Evolutionary conservation across 345 rosid species (phyloP).

Genomic region (Salix purpurea): DNA sequence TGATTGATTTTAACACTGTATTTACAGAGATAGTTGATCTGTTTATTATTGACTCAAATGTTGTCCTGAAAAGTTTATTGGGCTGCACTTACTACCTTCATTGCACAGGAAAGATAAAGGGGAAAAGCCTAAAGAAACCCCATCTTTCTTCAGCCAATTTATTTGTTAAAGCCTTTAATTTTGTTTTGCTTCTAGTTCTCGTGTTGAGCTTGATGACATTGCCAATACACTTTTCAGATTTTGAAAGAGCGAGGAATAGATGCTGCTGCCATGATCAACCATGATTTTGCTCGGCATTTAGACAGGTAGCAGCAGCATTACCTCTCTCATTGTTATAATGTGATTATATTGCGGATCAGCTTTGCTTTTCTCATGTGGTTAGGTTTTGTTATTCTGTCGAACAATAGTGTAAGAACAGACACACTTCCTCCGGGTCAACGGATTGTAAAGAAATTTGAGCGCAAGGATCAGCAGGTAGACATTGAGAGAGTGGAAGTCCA

Average conservation of each 20-base stretch:
- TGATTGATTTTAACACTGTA: neutral
- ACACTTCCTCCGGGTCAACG: slow-evolving; percentile 41
- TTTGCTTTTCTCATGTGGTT: neutral
- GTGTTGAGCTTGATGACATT: neutral
- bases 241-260: slow-evolving; percentile 66
- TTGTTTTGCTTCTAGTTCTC: neutral
- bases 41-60: neutral
- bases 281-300: slow-evolving; percentile 36
- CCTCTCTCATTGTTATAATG: neutral
- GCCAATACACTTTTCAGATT: slow-evolving; percentile 40
- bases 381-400: neutral
- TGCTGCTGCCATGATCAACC: slow-evolving; percentile 35
- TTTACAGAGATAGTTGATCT: neutral
- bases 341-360: neutral
- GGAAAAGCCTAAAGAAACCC: neutral
- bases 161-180: neutral
- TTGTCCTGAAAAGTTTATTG: neutral
- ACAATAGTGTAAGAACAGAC: slow-evolving; percentile 7
- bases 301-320: slow-evolving; percentile 43
- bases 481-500: slow-evolving; percentile 47
- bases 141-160: neutral
- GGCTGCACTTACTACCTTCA: neutral
- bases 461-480: slow-evolving; percentile 46
- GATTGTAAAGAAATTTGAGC: slow-evolving; percentile 44
- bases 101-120: neutral